Base-by-base conservation (phyloP, 192 early-diverging fungal species). In the Gaertneriomyces semiglobifer region DNA sequence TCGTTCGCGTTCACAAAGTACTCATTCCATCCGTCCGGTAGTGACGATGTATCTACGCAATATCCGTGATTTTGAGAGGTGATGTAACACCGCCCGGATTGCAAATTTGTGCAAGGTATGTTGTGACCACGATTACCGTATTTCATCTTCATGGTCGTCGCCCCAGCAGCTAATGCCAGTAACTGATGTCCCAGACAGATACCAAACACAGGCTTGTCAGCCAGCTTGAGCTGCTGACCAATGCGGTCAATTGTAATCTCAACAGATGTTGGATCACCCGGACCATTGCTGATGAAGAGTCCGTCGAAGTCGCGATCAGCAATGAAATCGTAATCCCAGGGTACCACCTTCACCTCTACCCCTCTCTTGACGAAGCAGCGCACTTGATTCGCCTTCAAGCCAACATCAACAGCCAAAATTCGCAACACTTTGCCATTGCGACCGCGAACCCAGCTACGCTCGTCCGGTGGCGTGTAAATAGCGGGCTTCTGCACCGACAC, bases 121-220 rank as follows among this genome's bases (percentile, higher is more conserved):
- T 99, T 99, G 74, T 99, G 96, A 33, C 96, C 96, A 72, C 96
- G 91, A 84, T 99, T 99, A 70, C 96, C 96, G 71, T 90, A 99
- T 72, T 93, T 93, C 91, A 99, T 92, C 83, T 99, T 99, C 71
- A 83, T 84, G 39, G 96, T 98, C 65, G 81, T 75, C 7, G 93
- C 96, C 12, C 95, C 95, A 7, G 94, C 79, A 7, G 96, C 96
- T 63, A 99, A 83, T 18, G 94, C 93, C 48, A 96, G 72, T 43
- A 99, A 81, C 79, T 99, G 96, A 78, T 99, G 96, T 11, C 96
- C 96, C n/a, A 99, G 79, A 84, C 96, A 99, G 71, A 99, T 99
- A 73, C 96, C 96, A 80, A 99, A 99, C 64, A 99, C 87, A 41
- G 96, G 96, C 72, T 92, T 92, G 52, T 85, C 89, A 10, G 82